Conservation (phyloP, 352 stramenopile species). For the Phytophthora europaea region DNA sequence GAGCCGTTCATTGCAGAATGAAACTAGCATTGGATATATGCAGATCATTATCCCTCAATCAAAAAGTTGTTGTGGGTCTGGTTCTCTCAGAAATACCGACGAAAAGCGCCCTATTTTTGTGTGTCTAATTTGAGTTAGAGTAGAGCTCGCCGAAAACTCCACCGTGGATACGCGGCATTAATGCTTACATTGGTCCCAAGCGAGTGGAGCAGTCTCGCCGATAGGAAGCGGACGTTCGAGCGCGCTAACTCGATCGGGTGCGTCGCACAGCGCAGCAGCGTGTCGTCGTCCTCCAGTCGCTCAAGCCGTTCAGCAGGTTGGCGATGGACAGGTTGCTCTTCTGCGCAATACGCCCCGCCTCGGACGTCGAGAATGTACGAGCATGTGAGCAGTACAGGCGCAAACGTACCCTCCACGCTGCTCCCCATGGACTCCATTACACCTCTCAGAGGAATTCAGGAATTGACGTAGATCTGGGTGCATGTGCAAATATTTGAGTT, state of each 20-base stretch:
- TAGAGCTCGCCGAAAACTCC: too few species aligned
- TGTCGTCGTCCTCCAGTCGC: slow-evolving; percentile 68
- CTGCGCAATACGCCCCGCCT: slow-evolving; percentile 81
- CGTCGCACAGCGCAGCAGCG: slow-evolving; percentile 78
- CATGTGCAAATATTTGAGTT: too few species aligned
- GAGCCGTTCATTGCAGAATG: too few species aligned
- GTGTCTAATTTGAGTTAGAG: too few species aligned
- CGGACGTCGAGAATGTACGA: slow-evolving; percentile 68
- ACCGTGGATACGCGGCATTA: too few species aligned
- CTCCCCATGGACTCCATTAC: slow-evolving; percentile 67
- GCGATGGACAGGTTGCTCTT: slow-evolving; percentile 87
- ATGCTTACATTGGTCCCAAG: slow-evolving; percentile 49
- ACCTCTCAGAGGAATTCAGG: neutral
- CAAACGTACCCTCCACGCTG: slow-evolving; percentile 84
- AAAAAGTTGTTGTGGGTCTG: too few species aligned
- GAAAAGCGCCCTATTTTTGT: too few species aligned
- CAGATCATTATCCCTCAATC: too few species aligned
- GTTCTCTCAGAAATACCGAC: too few species aligned
- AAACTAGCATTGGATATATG: too few species aligned
- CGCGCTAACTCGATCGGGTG: slow-evolving; percentile 68
- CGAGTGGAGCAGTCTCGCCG: slow-evolving; percentile 58
- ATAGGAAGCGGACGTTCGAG: slow-evolving; percentile 86
- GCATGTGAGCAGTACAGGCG: slow-evolving; percentile 84
- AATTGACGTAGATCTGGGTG: neutral
- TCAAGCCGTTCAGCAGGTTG: slow-evolving; percentile 83